Evolutionary conservation across 176 grass and related monocot genomes (phyloP).

Genomic region (Metroxylon sagu): DNA sequence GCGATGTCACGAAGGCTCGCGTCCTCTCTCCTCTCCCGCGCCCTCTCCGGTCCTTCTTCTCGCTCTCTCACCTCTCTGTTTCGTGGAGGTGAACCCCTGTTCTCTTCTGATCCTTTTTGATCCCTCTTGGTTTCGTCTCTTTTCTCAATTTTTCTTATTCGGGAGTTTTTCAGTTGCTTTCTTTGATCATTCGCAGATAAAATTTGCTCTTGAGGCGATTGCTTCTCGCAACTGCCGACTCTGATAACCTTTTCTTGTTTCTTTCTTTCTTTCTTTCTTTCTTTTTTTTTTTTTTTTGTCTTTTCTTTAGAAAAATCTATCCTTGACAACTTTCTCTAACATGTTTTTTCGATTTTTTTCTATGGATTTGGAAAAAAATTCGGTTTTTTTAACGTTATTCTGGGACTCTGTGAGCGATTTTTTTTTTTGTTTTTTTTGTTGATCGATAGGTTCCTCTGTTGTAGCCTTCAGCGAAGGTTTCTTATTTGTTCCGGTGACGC

Average conservation of each 20-base stretch:
- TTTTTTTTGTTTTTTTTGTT: background rate
- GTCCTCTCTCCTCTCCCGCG: conserved; percentile 40
- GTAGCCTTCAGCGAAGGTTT: too few relatives aligned
- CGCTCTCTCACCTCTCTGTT: conserved; percentile 19
- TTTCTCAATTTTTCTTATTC: background rate
- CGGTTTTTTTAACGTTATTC: too few relatives aligned
- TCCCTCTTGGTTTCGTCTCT: background rate
- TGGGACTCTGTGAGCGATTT: too few relatives aligned
- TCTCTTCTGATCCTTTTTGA: background rate
- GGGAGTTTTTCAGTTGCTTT: too few relatives aligned
- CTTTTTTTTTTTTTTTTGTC: background rate
- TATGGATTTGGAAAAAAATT: background rate
- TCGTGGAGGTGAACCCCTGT: conserved; percentile 26
- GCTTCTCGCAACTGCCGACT: too few relatives aligned
- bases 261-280: conserved; percentile 4
- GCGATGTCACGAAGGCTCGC: conserved; percentile 43
- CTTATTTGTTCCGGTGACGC: too few relatives aligned
- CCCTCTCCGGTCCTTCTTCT: conserved; percentile 16
- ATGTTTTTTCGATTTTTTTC: background rate
- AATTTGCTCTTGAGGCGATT: too few relatives aligned
- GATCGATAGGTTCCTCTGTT: too few relatives aligned
- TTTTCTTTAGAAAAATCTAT: too few relatives aligned
- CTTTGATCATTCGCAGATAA: too few relatives aligned
- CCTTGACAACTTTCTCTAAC: too few relatives aligned
- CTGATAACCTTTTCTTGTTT: too few relatives aligned